A percentile compares a stretch with the other conserved stretches of the same genome.
Conservation (phyloP, 2,329 filamentous ascomycete genomes). For the Alternaria ventricosa region DNA sequence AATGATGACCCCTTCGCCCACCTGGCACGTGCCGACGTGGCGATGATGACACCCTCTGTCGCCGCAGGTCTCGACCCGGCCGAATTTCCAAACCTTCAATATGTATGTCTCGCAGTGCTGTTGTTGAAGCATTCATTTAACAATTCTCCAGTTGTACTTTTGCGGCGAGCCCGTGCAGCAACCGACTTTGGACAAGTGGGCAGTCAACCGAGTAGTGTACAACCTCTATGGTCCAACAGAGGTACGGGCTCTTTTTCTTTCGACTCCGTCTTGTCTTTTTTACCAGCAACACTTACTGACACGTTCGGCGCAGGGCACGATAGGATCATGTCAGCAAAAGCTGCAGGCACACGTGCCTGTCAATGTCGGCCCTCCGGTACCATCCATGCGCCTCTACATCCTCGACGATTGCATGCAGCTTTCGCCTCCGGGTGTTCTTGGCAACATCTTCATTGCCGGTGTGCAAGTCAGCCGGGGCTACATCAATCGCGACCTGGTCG, state of each 20-base stretch:
- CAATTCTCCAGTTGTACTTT: constrained; percentile 37
- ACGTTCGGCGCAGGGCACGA: constrained; percentile 31
- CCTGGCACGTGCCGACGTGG: constrained; percentile 36
- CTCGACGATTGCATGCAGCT: constrained; percentile 44
- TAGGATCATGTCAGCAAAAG: constrained; percentile 46
- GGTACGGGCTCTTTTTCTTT: no score
- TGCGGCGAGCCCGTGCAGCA: constrained; percentile 50
- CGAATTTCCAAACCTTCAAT: constrained; percentile 41
- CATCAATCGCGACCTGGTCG: constrained; percentile 27
- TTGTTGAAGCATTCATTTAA: no score
- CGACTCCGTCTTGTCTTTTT: no score
- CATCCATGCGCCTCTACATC: constrained; percentile 51
- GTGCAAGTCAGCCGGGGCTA: constrained; percentile 55
- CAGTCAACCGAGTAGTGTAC: constrained; percentile 32
- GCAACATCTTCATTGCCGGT: constrained; percentile 54
- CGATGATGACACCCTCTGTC: constrained; percentile 52
- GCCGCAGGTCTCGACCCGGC: constrained; percentile 40
- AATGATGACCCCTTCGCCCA: constrained; percentile 37
- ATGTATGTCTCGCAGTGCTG: constrained; percentile 46
- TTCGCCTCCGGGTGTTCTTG: constrained; percentile 45
- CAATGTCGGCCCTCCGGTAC: constrained; percentile 48
- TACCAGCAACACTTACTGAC: no score
- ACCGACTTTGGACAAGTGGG: constrained; percentile 44
- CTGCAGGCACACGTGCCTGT: constrained; percentile 36
- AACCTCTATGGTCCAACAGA: constrained; percentile 58